Evolutionary conservation across 164 flowering plant species (phyloP).

Genomic region (Paratinospora sagittata): DNA sequence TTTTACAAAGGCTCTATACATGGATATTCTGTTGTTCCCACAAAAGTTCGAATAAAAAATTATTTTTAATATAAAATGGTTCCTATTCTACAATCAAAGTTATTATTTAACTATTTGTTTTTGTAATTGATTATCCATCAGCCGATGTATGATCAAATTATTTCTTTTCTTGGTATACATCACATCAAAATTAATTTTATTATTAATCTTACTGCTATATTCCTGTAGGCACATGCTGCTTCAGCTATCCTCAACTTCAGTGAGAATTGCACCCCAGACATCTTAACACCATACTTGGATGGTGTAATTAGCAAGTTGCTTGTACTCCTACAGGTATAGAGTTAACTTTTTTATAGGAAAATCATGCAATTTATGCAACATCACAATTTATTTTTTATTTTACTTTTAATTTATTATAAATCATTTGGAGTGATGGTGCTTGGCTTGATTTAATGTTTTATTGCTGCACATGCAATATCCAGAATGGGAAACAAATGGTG

Average conservation of each 20-base stretch:
- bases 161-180: too few relatives aligned
- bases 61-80: too few relatives aligned
- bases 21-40: too few relatives aligned
- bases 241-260: conserved; percentile 98
- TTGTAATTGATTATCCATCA: too few relatives aligned
- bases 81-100: too few relatives aligned
- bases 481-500: conserved; percentile 99
- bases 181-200: neutral
- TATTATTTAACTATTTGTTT: too few relatives aligned
- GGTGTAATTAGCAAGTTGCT: conserved; percentile 91
- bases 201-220: neutral
- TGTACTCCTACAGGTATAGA: conserved; percentile 76
- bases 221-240: conserved; percentile 94
- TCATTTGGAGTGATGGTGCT: neutral
- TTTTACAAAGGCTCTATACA: too few relatives aligned
- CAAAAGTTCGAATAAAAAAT: too few relatives aligned
- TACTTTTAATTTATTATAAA: too few relatives aligned
- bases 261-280: conserved; percentile 95
- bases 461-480: conserved; percentile 11
- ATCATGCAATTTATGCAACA: too few relatives aligned
- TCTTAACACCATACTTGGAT: conserved; percentile 84
- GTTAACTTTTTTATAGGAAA: neutral
- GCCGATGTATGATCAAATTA: too few relatives aligned
- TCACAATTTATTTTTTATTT: too few relatives aligned
- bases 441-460: neutral